These are phyloP conservation scores for Fragilariopsis cylindrus DNA, from an alignment of 108 stramenopile species.

Conservation along the genomic window DNA sequence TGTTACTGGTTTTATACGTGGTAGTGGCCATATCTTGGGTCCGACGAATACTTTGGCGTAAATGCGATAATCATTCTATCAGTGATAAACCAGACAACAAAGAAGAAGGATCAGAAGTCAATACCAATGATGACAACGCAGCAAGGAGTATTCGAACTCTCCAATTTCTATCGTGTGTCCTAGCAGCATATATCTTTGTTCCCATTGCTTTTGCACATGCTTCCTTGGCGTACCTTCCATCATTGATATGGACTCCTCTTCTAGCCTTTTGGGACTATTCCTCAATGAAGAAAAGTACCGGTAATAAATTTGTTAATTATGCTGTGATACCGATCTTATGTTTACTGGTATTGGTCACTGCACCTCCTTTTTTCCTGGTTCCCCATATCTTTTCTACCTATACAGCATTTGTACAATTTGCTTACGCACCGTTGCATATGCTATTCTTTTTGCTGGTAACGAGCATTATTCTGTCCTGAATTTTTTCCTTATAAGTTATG, in stretches of 20 bases:
- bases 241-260: slow-evolving; percentile 68
- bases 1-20: slow-evolving; percentile 7
- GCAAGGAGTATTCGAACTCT: slow-evolving; percentile 26
- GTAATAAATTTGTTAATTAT: background rate
- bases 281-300: slow-evolving; percentile 13
- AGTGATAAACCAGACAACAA: background rate
- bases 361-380: slow-evolving; percentile 58
- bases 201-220: slow-evolving; percentile 76
- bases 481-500: no score
- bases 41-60: background rate
- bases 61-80: background rate
- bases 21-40: slow-evolving; percentile 10
- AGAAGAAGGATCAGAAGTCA: background rate
- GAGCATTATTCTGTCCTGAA: background rate
- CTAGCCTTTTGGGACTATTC: slow-evolving; percentile 49
- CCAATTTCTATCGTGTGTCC: slow-evolving; percentile 64
- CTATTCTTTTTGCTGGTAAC: slow-evolving; percentile 49
- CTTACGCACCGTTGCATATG: slow-evolving; percentile 69
- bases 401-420: slow-evolving; percentile 51
- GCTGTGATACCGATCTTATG: background rate
- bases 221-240: slow-evolving; percentile 68
- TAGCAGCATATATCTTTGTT: slow-evolving; percentile 63
- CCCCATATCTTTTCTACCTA: slow-evolving; percentile 51
- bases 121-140: background rate
- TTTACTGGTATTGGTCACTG: slow-evolving; percentile 37